Conservation (phyloP, 441 rosid genomes). For the Omphalea diandra region DNA sequence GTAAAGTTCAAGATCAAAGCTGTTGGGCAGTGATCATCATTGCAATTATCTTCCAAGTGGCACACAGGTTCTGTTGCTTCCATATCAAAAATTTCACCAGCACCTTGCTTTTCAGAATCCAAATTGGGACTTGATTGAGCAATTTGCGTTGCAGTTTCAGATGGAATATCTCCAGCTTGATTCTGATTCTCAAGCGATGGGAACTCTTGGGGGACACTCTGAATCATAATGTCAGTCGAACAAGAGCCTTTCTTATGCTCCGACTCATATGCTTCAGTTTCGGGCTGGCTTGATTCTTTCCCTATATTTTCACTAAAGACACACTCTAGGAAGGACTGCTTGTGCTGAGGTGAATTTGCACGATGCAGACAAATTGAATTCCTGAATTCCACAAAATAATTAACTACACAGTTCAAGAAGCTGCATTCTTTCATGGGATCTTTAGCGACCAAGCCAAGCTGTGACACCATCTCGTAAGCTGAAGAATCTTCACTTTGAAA, state of each 20-base stretch:
- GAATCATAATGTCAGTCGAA: conserved; percentile 24
- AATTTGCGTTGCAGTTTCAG: conserved; percentile 14
- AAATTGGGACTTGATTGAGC: conserved; percentile 15
- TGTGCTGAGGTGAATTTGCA: conserved; percentile 17
- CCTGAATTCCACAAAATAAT: conserved; percentile 42
- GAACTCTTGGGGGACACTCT: conserved; percentile 26
- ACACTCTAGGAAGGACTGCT: conserved; percentile 28
- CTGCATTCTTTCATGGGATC: conserved; percentile 29
- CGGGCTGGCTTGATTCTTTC: conserved; percentile 31
- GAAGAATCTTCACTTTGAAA: conserved; percentile 29
- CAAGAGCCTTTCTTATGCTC: conserved; percentile 26
- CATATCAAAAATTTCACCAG: conserved; percentile 19
- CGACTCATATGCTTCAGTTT: conserved; percentile 26
- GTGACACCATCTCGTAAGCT: conserved; percentile 36
- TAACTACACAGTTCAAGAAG: conserved; percentile 24
- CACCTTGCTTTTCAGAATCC: conserved; percentile 21
- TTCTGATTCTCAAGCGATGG: conserved; percentile 13
- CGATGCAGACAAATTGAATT: conserved; percentile 38
- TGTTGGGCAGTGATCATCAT: conserved; percentile 33
- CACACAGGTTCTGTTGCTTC: conserved; percentile 24
- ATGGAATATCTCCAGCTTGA: conserved; percentile 12
- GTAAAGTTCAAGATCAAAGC: conserved; percentile 67
- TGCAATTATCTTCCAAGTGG: conserved; percentile 17
- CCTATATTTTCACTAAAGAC: conserved; percentile 19
- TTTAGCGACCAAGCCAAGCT: conserved; percentile 39